These are phyloP conservation scores for Celoporthe dispersa DNA, from an alignment of 2,329 filamentous ascomycete genomes.

Conservation along the genomic window DNA sequence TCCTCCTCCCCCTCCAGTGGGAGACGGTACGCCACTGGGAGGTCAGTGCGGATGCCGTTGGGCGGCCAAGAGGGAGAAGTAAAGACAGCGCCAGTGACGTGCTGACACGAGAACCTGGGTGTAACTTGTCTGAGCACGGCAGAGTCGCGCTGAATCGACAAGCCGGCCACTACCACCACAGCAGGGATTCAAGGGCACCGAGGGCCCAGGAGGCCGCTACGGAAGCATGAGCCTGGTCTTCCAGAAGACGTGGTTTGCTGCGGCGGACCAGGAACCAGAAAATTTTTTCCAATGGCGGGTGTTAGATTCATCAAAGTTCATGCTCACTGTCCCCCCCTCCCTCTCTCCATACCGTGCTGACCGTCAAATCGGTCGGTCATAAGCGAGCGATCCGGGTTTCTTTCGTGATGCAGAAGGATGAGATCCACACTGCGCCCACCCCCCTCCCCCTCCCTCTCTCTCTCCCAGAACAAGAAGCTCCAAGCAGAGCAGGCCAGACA, in stretches of 20 bases:
- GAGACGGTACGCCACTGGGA: neutral
- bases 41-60: neutral
- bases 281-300: slow-evolving; percentile 11
- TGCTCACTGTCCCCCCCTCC: slow-evolving; percentile 5
- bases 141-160: slow-evolving; percentile 17
- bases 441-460: too few relatives aligned
- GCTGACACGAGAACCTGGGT: neutral
- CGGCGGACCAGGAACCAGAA: slow-evolving; percentile 9
- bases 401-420: slow-evolving; percentile 30
- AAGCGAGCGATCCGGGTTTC: slow-evolving; percentile 30
- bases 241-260: slow-evolving; percentile 22
- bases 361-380: slow-evolving; percentile 29
- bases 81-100: neutral
- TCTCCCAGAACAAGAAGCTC: slow-evolving; percentile 29
- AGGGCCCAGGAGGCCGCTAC: slow-evolving; percentile 19
- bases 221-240: slow-evolving; percentile 16
- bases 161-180: slow-evolving; percentile 12
- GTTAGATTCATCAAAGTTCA: slow-evolving; percentile 19
- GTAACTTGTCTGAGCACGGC: neutral
- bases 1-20: neutral
- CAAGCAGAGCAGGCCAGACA: slow-evolving; percentile 17
- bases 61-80: slow-evolving; percentile 1
- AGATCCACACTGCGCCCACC: slow-evolving; percentile 22
- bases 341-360: slow-evolving; percentile 20
- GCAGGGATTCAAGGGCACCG: slow-evolving; percentile 17